Conservation (phyloP, 768 basidiomycete genomes). For the button mushroom (Agaricus bisporus) region DNA sequence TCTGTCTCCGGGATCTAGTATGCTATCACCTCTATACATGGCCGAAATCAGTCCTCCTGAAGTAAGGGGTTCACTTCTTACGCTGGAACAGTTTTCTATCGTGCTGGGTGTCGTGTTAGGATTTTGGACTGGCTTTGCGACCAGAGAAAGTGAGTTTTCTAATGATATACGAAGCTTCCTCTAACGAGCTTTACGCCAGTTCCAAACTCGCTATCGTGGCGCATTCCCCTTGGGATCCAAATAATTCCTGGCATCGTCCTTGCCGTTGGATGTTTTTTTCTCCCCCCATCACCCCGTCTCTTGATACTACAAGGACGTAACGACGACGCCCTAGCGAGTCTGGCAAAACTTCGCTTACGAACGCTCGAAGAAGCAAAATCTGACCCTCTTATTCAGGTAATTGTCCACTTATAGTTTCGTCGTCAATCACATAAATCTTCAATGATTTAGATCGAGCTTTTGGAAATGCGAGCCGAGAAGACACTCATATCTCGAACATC, state of each 20-base stretch:
- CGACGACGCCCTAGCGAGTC: slow-evolving; percentile 51
- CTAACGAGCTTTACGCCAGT: slow-evolving; percentile 29
- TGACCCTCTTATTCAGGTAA: slow-evolving; percentile 49
- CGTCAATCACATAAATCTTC: background rate
- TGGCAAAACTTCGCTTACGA: slow-evolving; percentile 50
- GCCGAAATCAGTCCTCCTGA: slow-evolving; percentile 82
- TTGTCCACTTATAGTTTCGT: slow-evolving; percentile 2
- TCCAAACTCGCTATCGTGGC: slow-evolving; percentile 63
- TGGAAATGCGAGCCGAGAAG: slow-evolving; percentile 72
- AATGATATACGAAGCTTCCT: background rate
- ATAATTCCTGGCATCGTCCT: slow-evolving; percentile 64
- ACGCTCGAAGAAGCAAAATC: slow-evolving; percentile 35
- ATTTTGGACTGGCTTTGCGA: slow-evolving; percentile 78
- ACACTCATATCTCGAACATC: slow-evolving; percentile 38
- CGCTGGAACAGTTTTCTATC: slow-evolving; percentile 76
- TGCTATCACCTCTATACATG: slow-evolving; percentile 79
- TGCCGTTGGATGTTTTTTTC: slow-evolving; percentile 50
- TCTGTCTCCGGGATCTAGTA: slow-evolving; percentile 33
- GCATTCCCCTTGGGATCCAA: slow-evolving; percentile 71
- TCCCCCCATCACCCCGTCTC: slow-evolving; percentile 59
- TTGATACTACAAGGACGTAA: slow-evolving; percentile 48
- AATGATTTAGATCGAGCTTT: slow-evolving; percentile 52
- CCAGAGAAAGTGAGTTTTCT: slow-evolving; percentile 46
- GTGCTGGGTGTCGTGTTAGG: slow-evolving; percentile 78
- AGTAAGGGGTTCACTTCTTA: slow-evolving; percentile 70